phyloP scores from a whole-genome alignment of 768 basidiomycete genomes.

The Hypholoma sublateritium region DNA sequence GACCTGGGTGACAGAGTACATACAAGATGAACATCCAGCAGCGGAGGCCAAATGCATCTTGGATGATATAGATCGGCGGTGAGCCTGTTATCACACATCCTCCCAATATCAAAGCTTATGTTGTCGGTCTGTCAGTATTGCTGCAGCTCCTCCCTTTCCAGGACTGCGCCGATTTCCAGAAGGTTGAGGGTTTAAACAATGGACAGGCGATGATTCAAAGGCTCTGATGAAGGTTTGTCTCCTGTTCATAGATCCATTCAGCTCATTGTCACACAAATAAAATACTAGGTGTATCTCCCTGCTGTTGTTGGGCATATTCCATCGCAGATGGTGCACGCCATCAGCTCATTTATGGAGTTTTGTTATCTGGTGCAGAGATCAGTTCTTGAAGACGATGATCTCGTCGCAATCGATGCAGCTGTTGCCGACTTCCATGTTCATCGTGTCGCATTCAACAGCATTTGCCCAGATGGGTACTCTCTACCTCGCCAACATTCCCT shows the following conservation, averaged over 20 bases:
- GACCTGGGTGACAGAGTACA: slow-evolving; percentile 31
- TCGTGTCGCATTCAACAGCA: slow-evolving; percentile 25
- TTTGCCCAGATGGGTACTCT: slow-evolving; percentile 12
- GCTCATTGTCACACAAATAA: no score
- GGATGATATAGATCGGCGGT: slow-evolving; percentile 33
- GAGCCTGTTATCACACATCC: no score
- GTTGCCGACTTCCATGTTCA: slow-evolving; percentile 26
- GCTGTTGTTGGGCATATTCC: slow-evolving; percentile 18
- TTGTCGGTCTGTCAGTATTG: no score
- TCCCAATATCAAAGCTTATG: no score
- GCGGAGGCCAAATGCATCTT: slow-evolving; percentile 21
- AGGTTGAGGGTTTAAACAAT: slow-evolving; percentile 29
- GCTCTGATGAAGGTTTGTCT: slow-evolving; percentile 32
- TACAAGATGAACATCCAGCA: slow-evolving; percentile 17
- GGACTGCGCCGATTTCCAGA: slow-evolving; percentile 24
- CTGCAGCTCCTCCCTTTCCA: slow-evolving; percentile 19
- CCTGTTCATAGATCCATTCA: no score
- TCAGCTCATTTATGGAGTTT: slow-evolving; percentile 32
- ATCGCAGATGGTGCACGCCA: slow-evolving; percentile 15
- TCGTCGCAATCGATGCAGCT: slow-evolving; percentile 18
- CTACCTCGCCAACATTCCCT: slow-evolving; percentile 25
- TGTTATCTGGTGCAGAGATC: slow-evolving; percentile 30
- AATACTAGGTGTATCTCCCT: slow-evolving; percentile 13
- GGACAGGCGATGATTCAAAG: slow-evolving; percentile 37
- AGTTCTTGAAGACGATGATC: slow-evolving; percentile 10